Evolutionary conservation across 345 rosid genomes (phyloP), one percentile per base, ranked within the genome.

Genomic region (Corchorus capsularis): DNA sequence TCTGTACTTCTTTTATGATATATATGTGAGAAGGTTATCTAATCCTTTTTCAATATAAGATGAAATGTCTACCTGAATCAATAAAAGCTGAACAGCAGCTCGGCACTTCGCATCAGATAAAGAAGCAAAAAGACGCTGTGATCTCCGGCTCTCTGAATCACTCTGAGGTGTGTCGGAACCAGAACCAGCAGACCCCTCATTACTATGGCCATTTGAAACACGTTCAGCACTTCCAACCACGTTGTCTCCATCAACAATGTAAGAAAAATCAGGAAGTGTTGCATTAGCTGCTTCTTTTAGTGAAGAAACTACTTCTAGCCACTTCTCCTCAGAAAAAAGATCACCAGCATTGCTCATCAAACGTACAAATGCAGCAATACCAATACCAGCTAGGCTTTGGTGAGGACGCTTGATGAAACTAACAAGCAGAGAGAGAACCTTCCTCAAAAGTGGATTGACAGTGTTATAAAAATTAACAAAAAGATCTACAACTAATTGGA

Each of bases 321-420:
- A 96, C 86, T 93, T 96, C 53, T 92, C 97, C 81, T 93, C 94
- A 15, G 96, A 92, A 77, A 96, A 93, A 41, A 93, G 89, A 77
- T 87, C 85, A 50, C 98, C 98, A 20, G 95, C 94, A 83, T 92
- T 94, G 82, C 94, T 93, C 98, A 96, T 93, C 85, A 96, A 84
- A 65, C 99, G 96, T 55, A 96, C 98, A 89, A 92, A 92, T 20
- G 99, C 98, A 62, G 98, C 97, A 56, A 96, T 93, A 67, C 99
- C 99, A 73, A 96, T 96, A 64, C 99, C 98, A 63, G 99, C 99
- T 73, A 96, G 97, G 81, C 98, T 96, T 79, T 96, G 99, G 86
- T 96, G 99, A 84, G 98, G 99, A 63, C 99, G 97, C 79, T 85
- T 87, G 71, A 93, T 92, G 80, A 96, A 96, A 84, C 96, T 93